Percentiles rank a stretch among this genome's conserved stretches.
Evolutionary conservation across 2,329 filamentous ascomycete genomes (phyloP).

Genomic region (Emmonsiellopsis sp.): DNA sequence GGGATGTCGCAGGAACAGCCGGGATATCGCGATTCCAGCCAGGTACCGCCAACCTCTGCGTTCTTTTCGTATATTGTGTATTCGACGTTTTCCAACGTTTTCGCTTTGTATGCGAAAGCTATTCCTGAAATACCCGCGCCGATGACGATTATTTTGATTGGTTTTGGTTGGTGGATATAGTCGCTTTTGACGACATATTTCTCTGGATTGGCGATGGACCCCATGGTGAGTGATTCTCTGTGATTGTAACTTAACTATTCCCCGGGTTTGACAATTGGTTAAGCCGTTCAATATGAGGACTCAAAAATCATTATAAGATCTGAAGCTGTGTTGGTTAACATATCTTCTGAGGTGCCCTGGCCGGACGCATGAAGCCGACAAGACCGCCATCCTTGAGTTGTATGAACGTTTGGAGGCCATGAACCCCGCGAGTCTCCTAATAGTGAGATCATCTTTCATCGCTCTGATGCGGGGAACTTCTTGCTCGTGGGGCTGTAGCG

Average conservation of each 20-base stretch:
- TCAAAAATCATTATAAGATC: neutral
- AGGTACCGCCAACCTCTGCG: conserved; percentile 2
- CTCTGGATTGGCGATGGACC: neutral
- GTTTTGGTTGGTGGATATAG: neutral
- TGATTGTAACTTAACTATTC: neutral
- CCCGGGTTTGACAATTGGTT: neutral
- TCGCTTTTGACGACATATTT: neutral
- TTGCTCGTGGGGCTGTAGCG: neutral
- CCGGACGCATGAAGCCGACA: neutral
- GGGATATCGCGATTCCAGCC: neutral
- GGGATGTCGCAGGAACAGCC: conserved; percentile 37
- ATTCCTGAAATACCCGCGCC: neutral
- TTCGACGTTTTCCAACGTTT: neutral
- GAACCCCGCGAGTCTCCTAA: neutral
- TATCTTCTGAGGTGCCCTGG: neutral
- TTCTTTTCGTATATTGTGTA: conserved; percentile 3
- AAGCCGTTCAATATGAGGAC: neutral
- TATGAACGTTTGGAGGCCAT: neutral
- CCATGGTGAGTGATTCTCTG: neutral
- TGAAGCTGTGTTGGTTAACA: neutral
- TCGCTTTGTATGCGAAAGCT: neutral
- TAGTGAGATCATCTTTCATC: neutral
- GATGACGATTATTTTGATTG: neutral
- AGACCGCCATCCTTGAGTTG: neutral
- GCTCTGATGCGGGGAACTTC: neutral